Conservation (phyloP, 371 early-diverging fungal genomes). For the Mortierella sp. region DNA sequence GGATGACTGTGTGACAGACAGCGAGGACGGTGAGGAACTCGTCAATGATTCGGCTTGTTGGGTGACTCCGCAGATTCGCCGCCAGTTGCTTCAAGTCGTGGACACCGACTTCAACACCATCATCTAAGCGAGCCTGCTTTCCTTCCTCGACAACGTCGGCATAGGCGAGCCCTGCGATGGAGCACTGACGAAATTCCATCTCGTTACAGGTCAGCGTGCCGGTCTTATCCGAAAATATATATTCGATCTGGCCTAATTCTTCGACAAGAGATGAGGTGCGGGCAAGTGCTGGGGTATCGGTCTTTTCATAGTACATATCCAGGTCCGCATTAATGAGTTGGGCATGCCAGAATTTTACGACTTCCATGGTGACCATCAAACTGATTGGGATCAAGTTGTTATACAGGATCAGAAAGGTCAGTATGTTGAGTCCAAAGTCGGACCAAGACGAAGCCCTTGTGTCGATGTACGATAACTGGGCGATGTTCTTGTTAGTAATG, state of each 20-base stretch:
- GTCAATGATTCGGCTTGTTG: slow-evolving; percentile 72
- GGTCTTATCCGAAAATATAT: slow-evolving; percentile 92
- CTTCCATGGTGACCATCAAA: slow-evolving; percentile 93
- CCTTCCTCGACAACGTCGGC: slow-evolving; percentile 81
- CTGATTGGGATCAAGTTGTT: slow-evolving; percentile 94
- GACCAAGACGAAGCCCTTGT: slow-evolving; percentile 38
- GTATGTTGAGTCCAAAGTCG: slow-evolving; percentile 77
- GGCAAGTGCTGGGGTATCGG: slow-evolving; percentile 87
- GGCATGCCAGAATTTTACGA: slow-evolving; percentile 87
- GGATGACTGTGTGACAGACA: slow-evolving; percentile 97
- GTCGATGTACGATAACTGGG: slow-evolving; percentile 50
- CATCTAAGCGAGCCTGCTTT: slow-evolving; percentile 73
- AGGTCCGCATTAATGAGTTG: slow-evolving; percentile 84
- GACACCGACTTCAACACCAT: slow-evolving; percentile 71
- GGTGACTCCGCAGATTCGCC: slow-evolving; percentile 71
- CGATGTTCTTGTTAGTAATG: slow-evolving; percentile 59
- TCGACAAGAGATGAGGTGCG: slow-evolving; percentile 93
- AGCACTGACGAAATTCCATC: slow-evolving; percentile 93
- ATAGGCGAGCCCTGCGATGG: slow-evolving; percentile 83
- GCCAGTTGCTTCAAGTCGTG: slow-evolving; percentile 75
- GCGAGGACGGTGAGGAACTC: slow-evolving; percentile 89
- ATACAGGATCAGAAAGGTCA: slow-evolving; percentile 90
- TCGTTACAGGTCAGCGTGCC: slow-evolving; percentile 97
- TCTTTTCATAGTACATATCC: slow-evolving; percentile 87
- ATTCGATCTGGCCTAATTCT: slow-evolving; percentile 93